A percentile compares a stretch with the other conserved stretches of the same genome.
Evolutionary conservation across 768 basidiomycete genomes (phyloP).

Genomic region (Pulveroboletus sp.): DNA sequence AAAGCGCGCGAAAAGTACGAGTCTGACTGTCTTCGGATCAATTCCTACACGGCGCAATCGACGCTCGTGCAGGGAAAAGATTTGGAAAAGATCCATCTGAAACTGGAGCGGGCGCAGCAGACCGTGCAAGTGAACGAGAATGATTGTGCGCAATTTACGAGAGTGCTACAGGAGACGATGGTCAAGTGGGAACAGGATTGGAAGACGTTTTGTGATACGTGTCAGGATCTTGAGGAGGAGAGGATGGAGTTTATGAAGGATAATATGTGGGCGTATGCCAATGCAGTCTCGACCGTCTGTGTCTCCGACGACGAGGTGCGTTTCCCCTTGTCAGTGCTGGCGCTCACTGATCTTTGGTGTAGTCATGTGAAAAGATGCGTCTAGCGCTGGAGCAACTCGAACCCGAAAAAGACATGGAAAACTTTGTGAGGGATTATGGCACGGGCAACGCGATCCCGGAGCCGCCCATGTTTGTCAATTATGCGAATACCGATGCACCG

Average conservation of each 20-base stretch:
- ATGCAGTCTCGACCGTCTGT: slow-evolving; percentile 93
- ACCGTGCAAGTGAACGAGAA: slow-evolving; percentile 89
- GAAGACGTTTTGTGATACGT: slow-evolving; percentile 91
- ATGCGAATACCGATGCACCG: slow-evolving; percentile 62
- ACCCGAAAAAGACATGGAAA: slow-evolving; percentile 82
- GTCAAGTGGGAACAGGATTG: slow-evolving; percentile 91
- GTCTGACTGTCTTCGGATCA: slow-evolving; percentile 87
- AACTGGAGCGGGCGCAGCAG: slow-evolving; percentile 85
- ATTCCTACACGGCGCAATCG: slow-evolving; percentile 89
- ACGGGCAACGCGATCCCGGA: slow-evolving; percentile 89
- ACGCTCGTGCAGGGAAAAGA: slow-evolving; percentile 92
- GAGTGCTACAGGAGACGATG: slow-evolving; percentile 73
- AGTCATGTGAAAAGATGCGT: slow-evolving; percentile 92
- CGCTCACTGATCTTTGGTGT: not conserved
- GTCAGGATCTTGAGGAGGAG: slow-evolving; percentile 95
- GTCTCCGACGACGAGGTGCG: slow-evolving; percentile 92
- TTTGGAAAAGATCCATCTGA: slow-evolving; percentile 82
- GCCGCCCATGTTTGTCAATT: slow-evolving; percentile 83
- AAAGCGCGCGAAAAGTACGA: slow-evolving; percentile 95
- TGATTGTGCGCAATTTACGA: slow-evolving; percentile 87
- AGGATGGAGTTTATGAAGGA: slow-evolving; percentile 94
- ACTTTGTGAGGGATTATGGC: slow-evolving; percentile 85
- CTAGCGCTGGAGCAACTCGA: slow-evolving; percentile 88
- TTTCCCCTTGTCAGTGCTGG: slow-evolving; percentile 11
- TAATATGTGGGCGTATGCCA: slow-evolving; percentile 94